Base-by-base conservation (phyloP, 2,329 filamentous ascomycete genomes). In the Curvularia spicifera region DNA sequence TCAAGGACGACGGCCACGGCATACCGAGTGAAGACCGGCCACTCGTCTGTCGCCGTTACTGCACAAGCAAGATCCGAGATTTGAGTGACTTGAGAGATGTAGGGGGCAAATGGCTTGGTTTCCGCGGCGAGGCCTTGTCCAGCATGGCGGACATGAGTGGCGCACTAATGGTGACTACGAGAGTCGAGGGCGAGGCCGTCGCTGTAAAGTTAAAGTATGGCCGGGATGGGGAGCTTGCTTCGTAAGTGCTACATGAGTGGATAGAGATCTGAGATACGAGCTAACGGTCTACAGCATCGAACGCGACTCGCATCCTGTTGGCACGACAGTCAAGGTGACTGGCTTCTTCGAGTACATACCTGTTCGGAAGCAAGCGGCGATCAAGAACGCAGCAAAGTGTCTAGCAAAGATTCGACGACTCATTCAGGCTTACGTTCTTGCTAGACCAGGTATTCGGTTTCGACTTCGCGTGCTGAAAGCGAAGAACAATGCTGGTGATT, bases 111-210 rank as follows among this genome's bases (percentile, higher is more conserved):
- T 88, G 83, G 31, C 81, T 93, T n/a, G 91, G 91, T 1, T 94
- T 93, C 69, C 85, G 91, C 35, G 91, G 91, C 20, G 86, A 91
- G 69, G 90, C 90, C 15, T 78, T 94, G 59, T 88, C 89, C 39
- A 87, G 86, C 72, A 82, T 83, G 57, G 88, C 85, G 58, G 81
- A 84, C 42, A 71, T 91, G 56, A 86, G 85, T 37, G 79, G 81
- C 3, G 77, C 71, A 2, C 58, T 93, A 43, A 79, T 77, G 7
- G 78, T 93, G 50, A 89, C 82, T 13, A 93, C 90, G 3, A 84
- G 85, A 60, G 85, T 86, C 2, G 78, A 84, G 31, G 81, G 81
- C 2, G 89, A 92, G 60, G 73, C 82, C 1, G 81, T 89, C 6
- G 90, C 86, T 1, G 78, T 79, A 5, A 77, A 72, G 31, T 71